phyloP scores from a whole-genome alignment of 2,329 filamentous ascomycete species.

The Sporothrix brasiliensis region DNA sequence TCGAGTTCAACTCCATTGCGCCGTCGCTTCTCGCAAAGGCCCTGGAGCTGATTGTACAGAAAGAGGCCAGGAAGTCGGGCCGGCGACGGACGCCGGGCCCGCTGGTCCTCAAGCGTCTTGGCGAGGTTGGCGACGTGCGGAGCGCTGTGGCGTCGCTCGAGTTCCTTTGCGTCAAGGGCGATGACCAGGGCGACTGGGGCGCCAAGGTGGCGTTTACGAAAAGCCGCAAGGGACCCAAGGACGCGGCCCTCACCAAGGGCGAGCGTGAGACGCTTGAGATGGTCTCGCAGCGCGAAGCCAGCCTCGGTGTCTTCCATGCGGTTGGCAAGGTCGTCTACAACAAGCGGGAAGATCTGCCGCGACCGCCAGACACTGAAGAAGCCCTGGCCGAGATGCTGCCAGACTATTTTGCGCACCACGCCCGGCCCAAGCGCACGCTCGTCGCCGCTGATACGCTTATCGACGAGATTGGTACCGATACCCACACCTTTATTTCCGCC shows the following conservation, averaged over 20 bases:
- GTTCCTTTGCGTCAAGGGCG: constrained; percentile 84
- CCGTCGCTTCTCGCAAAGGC: constrained; percentile 84
- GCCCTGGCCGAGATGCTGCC: constrained; percentile 60
- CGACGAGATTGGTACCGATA: constrained; percentile 91
- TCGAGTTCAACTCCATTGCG: constrained; percentile 93
- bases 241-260: constrained; percentile 66
- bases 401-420: constrained; percentile 58
- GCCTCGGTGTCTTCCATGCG: constrained; percentile 91
- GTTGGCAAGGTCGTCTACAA: constrained; percentile 97
- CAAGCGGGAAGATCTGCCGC: constrained; percentile 68
- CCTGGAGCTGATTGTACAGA: constrained; percentile 76
- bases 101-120: constrained; percentile 73
- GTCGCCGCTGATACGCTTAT: constrained; percentile 76
- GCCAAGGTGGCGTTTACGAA: constrained; percentile 73
- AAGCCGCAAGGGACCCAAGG: constrained; percentile 62
- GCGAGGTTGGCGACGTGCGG: constrained; percentile 87
- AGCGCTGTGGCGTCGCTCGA: constrained; percentile 91
- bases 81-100: constrained; percentile 76
- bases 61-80: constrained; percentile 79
- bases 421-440: constrained; percentile 64
- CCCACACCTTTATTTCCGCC: constrained; percentile 50
- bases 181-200: constrained; percentile 73
- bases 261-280: constrained; percentile 80
- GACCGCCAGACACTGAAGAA: constrained; percentile 45
- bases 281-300: constrained; percentile 84